Evolutionary conservation across 2,329 filamentous ascomycete genomes (phyloP).

Genomic region (Aspergillus piperis): DNA sequence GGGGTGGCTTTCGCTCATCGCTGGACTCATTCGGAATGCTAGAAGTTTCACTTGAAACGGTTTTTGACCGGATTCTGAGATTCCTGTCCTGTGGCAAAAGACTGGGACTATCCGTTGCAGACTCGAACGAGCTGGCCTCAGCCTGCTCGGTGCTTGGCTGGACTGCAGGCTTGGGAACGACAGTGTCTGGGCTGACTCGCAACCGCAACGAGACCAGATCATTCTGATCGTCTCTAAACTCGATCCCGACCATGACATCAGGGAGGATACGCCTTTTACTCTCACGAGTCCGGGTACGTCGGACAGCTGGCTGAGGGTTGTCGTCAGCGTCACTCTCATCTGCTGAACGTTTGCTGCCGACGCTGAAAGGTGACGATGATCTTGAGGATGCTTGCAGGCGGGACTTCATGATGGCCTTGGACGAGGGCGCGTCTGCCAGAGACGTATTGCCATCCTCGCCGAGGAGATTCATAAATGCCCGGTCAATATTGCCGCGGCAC

Average conservation of each 20-base stretch:
- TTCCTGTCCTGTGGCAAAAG: conserved; percentile 14
- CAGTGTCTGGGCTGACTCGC: conserved; percentile 32
- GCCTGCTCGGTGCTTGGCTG: conserved; percentile 2
- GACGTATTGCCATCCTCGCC: conserved; percentile 44
- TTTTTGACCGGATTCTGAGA: conserved; percentile 8
- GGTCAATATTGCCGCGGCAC: conserved; percentile 56
- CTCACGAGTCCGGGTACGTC: conserved; percentile 30
- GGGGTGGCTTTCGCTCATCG: conserved; percentile 19
- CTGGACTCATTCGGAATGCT: conserved; percentile 18
- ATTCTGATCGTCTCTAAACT: conserved; percentile 40
- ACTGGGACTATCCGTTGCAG: conserved; percentile 4
- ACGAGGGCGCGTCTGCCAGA: conserved; percentile 24
- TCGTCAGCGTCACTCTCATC: conserved; percentile 43
- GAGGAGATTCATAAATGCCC: conserved; percentile 54
- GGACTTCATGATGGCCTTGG: conserved; percentile 32
- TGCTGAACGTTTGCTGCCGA: conserved; percentile 45
- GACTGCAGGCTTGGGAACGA: conserved; percentile 15
- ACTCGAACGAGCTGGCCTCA: conserved; percentile 15
- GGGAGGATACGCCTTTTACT: conserved; percentile 37
- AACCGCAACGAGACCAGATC: conserved; percentile 41
- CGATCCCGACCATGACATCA: conserved; percentile 43
- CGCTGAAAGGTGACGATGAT: conserved; percentile 45
- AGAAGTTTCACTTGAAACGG: conserved; percentile 13
- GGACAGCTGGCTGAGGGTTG: conserved; percentile 31
- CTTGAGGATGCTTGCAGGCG: conserved; percentile 40